Evolutionary conservation across 768 basidiomycete species (phyloP).

Genomic region (Trametes cubensis): DNA sequence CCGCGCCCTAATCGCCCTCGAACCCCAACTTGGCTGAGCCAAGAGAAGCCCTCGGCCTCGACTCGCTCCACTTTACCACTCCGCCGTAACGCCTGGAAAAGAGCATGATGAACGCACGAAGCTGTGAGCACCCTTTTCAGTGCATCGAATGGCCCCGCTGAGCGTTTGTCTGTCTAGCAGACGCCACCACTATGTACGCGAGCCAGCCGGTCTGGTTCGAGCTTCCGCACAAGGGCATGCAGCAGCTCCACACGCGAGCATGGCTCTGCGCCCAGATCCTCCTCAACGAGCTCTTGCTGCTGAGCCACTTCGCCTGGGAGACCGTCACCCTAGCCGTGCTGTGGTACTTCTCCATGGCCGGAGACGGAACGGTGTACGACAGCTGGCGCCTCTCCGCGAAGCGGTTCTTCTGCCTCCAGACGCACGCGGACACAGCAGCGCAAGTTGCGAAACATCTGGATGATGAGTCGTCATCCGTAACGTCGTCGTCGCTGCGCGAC

Average conservation of each 20-base stretch:
- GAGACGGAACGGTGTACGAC: neutral
- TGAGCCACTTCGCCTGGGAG: neutral
- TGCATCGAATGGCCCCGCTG: too few relatives aligned
- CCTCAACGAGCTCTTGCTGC: neutral
- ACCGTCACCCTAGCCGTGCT: neutral
- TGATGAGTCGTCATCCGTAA: neutral
- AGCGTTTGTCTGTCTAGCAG: too few relatives aligned
- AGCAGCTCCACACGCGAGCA: neutral
- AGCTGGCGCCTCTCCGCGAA: neutral
- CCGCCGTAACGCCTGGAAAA: too few relatives aligned
- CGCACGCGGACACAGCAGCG: neutral
- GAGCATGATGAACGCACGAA: too few relatives aligned
- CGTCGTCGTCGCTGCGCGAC: neutral
- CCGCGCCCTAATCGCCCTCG: too few relatives aligned
- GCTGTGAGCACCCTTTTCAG: too few relatives aligned
- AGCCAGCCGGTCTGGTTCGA: neutral
- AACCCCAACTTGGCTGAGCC: too few relatives aligned
- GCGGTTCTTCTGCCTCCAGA: neutral
- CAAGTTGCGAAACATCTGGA: neutral
- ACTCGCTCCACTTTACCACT: too few relatives aligned
- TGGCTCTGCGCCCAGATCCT: neutral
- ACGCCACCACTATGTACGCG: too few relatives aligned
- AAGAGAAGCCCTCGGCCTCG: too few relatives aligned
- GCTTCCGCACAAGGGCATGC: too few relatives aligned
- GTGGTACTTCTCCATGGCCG: neutral